Conservation (phyloP, 768 basidiomycete species). For the Tulasnella sp. region DNA sequence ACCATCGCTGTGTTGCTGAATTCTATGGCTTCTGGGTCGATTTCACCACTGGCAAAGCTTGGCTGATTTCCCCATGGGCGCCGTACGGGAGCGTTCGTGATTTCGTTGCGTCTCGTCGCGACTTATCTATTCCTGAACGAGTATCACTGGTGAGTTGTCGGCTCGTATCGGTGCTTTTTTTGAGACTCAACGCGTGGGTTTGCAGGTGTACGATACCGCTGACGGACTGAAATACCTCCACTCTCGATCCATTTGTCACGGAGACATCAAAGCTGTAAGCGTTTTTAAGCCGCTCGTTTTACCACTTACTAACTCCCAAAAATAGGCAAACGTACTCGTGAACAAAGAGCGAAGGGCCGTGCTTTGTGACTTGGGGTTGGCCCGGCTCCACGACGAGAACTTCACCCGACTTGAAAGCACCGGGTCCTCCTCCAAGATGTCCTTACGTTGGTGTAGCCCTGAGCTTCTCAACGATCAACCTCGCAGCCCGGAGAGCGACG, state of each 20-base stretch:
- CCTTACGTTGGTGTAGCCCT: conserved; percentile 21
- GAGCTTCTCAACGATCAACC: conserved; percentile 7
- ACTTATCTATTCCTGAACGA: neutral
- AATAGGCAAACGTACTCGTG: conserved; percentile 7
- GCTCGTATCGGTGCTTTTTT: neutral
- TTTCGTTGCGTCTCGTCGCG: neutral
- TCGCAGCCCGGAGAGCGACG: neutral
- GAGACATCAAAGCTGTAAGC: neutral
- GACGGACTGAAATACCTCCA: neutral
- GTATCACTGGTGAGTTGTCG: neutral
- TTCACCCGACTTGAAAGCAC: neutral
- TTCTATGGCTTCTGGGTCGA: neutral
- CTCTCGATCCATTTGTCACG: neutral
- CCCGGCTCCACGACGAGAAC: neutral
- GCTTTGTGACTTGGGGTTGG: conserved; percentile 21
- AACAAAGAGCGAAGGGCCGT: neutral
- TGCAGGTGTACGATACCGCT: neutral
- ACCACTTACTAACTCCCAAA: neutral
- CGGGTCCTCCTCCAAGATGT: neutral
- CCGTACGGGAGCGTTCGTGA: neutral
- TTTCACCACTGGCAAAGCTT: neutral
- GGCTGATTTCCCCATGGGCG: neutral
- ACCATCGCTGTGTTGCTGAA: neutral
- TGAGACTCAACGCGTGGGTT: neutral
- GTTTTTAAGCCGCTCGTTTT: neutral